These are phyloP conservation scores for Backusella mclennaniae DNA, from an alignment of 192 early-diverging fungal species.

Conservation along the genomic window DNA sequence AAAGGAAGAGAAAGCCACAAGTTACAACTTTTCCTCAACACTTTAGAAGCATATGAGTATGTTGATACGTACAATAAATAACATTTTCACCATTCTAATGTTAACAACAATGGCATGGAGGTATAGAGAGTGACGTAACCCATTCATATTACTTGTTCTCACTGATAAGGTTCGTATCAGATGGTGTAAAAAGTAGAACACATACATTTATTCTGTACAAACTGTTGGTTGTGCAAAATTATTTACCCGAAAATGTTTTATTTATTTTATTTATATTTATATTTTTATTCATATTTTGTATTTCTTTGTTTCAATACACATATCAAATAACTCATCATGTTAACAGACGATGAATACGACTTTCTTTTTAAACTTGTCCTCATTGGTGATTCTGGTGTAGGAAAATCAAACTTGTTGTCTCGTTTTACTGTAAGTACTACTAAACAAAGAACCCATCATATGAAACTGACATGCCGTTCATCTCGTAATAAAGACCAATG, in stretches of 20 bases:
- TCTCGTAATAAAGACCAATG: constrained; percentile 33
- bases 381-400: constrained; percentile 61
- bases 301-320: constrained; percentile 7
- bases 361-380: constrained; percentile 67
- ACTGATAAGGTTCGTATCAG: too few relatives aligned
- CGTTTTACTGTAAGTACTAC: constrained; percentile 39
- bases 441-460: background rate
- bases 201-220: background rate
- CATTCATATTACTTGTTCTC: too few relatives aligned
- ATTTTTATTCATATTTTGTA: background rate
- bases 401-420: constrained; percentile 51
- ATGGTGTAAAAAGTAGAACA: background rate
- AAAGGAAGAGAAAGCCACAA: background rate
- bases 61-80: background rate
- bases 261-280: background rate
- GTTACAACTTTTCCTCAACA: background rate
- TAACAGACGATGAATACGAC: constrained; percentile 54
- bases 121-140: too few relatives aligned
- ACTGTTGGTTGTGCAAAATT: background rate
- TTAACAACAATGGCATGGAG: too few relatives aligned
- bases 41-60: background rate
- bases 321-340: constrained; percentile 22
- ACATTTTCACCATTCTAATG: background rate
- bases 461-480: background rate
- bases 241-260: constrained; percentile 2